A percentile compares a stretch with the other conserved stretches of the same genome.
These are phyloP conservation scores for Coprinopsis strossmayeri DNA, from an alignment of 768 basidiomycete species.

Conservation along the genomic window DNA sequence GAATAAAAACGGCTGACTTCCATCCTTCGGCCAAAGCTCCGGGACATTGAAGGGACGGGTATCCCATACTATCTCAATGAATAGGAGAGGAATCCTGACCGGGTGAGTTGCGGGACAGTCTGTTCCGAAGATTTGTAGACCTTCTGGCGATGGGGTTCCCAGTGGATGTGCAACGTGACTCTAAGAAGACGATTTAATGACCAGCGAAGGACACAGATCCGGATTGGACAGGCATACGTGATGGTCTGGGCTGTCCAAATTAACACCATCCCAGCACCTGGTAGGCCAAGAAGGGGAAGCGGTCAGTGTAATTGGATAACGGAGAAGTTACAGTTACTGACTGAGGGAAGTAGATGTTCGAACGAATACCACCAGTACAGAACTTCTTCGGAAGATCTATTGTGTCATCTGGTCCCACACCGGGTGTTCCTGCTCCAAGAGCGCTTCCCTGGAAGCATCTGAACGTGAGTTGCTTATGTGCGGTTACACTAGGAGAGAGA, in stretches of 20 bases:
- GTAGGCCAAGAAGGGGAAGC: neutral
- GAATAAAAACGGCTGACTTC: conserved; percentile 11
- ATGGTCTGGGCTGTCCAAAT: conserved; percentile 9
- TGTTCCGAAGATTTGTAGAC: conserved; percentile 7
- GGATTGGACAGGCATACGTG: neutral
- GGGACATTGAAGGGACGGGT: conserved; percentile 8
- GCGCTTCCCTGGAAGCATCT: conserved; percentile 11
- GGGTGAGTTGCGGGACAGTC: conserved; percentile 12
- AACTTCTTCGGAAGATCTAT: conserved; percentile 1
- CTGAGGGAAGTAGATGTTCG: conserved; percentile 11
- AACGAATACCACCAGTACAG: conserved; percentile 6
- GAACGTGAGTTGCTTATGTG: conserved; percentile 10
- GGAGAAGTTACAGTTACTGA: too few species aligned
- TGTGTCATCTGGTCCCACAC: conserved; percentile 6
- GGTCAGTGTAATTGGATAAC: too few species aligned
- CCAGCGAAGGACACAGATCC: neutral
- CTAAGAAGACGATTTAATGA: neutral
- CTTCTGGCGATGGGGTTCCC: neutral
- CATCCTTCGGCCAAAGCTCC: conserved; percentile 8
- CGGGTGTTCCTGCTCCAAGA: conserved; percentile 9
- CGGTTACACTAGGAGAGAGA: neutral
- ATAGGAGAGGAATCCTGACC: conserved; percentile 11
- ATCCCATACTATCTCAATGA: conserved; percentile 13
- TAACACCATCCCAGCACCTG: conserved; percentile 10
- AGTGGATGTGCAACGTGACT: conserved; percentile 9